Conservation (phyloP, 2,329 filamentous ascomycete genomes). For the Xylariaceae sp. region DNA sequence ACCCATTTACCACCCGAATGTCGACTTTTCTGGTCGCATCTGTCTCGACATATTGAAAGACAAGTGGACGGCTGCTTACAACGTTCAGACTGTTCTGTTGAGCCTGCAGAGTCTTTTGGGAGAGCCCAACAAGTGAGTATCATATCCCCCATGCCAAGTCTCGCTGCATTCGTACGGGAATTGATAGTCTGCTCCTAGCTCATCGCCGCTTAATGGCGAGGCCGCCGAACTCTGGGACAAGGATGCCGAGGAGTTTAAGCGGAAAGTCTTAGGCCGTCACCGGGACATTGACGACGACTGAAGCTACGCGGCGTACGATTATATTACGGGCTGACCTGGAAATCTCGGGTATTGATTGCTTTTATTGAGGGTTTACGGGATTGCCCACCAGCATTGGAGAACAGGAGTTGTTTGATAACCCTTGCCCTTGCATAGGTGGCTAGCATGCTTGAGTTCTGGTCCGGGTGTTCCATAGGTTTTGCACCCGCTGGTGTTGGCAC, state of each 20-base stretch:
- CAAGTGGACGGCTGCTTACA: slow-evolving; percentile 98
- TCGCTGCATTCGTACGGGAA: not conserved
- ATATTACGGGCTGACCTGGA: slow-evolving; percentile 12
- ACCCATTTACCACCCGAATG: slow-evolving; percentile 97
- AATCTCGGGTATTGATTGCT: slow-evolving; percentile 15
- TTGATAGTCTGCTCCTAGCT: slow-evolving; percentile 48
- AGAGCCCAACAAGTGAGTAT: slow-evolving; percentile 94
- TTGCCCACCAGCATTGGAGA: slow-evolving; percentile 33
- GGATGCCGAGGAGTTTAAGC: slow-evolving; percentile 81
- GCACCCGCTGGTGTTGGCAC: slow-evolving; percentile 10
- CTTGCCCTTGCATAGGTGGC: slow-evolving; percentile 26
- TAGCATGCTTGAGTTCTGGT: slow-evolving; percentile 6
- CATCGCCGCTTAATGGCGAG: slow-evolving; percentile 92
- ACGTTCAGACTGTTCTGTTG: slow-evolving; percentile 86
- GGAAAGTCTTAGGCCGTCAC: slow-evolving; percentile 61
- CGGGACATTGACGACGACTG: slow-evolving; percentile 62
- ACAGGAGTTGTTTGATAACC: slow-evolving; percentile 39
- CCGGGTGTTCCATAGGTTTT: slow-evolving; percentile 19
- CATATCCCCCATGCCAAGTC: not conserved
- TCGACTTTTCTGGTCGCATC: slow-evolving; percentile 95
- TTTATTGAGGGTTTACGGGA: slow-evolving; percentile 17
- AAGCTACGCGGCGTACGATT: slow-evolving; percentile 10
- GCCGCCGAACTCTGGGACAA: slow-evolving; percentile 95
- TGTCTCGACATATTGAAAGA: slow-evolving; percentile 98
- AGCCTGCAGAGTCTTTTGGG: slow-evolving; percentile 93